Base-by-base conservation (phyloP, 2,329 filamentous ascomycete species). In the Dothistroma septosporum region DNA sequence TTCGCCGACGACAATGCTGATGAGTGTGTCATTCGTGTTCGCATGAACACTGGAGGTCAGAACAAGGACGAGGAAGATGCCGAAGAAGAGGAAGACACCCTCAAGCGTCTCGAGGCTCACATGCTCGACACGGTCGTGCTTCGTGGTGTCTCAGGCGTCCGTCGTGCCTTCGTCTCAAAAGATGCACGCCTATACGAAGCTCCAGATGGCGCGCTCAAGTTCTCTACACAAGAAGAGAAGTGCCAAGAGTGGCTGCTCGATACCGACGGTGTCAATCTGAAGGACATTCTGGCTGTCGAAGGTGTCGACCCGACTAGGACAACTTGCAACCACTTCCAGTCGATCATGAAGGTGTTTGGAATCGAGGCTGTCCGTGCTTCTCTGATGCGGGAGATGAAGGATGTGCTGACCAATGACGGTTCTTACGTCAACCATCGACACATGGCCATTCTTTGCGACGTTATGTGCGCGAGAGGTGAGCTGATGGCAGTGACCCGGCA, bases 371-470 rank as follows among this genome's bases (percentile, higher is more conserved):
- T 92, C 63, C 89, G 94, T 71, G 86, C 89, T 53, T 90, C 92
- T 57, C 82, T 99, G 60, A 86, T 96, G 68, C 87, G 89, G 63
- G 95, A 99, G 75, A 78, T 99, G 81, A 91, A 89, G 32, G 87
- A 91, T 72, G 94, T 99, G 74, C 79, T 99, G 79, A 92, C 94
- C 28, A 99, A 99, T 74, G 94, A 97, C 74, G 95, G 95, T 84
- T 97, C 94, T 14, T 99, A 99, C 75, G 94, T 99, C 83, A 99
- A 99, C 76, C 92, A 97, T 79, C 92, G 94, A 72, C 94, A 99
- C 80, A 87, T 99, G 80, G 90, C 92, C 53, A 85, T 99, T 37
- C 83, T 99, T 57, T 92, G 95, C 66, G 94, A 99, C 78, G 91
- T 99, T 65, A 99, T 99, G 94, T 97, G 92, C 31, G 92, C 95